Percentiles rank a stretch among this genome's conserved stretches.
Conservation (phyloP, 2,329 filamentous ascomycete species). For the Hypoxylon rubiginosum region DNA sequence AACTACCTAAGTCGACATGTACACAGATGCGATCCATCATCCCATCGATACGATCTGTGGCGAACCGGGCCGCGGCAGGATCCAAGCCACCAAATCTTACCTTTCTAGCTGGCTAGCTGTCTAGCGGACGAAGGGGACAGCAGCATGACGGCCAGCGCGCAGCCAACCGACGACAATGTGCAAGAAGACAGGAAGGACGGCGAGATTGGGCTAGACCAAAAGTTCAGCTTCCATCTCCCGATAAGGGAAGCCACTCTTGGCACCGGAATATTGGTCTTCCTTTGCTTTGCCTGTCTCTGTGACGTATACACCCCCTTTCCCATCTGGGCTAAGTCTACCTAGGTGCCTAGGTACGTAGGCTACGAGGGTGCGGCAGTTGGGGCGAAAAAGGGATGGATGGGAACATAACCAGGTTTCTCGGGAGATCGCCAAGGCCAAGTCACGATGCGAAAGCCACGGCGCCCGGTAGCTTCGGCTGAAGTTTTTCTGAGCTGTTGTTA, state of each 20-base stretch:
- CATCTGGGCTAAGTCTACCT: background rate
- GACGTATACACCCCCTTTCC: constrained; percentile 18
- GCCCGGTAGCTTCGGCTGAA: constrained; percentile 25
- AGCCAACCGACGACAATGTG: constrained; percentile 3
- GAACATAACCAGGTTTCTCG: constrained; percentile 11
- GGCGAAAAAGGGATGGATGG: background rate
- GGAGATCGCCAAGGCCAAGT: constrained; percentile 31
- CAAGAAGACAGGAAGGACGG: constrained; percentile 28
- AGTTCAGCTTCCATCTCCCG: background rate
- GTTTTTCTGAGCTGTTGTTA: background rate
- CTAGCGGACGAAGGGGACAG: background rate
- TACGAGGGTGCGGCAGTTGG: constrained; percentile 12
- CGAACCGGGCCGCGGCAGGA: background rate
- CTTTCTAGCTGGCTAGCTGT: no score
- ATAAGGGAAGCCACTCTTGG: constrained; percentile 14
- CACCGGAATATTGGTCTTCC: background rate
- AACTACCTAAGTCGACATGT: background rate
- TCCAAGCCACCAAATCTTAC: background rate
- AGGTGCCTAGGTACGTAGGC: no score
- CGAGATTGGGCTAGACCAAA: constrained; percentile 11
- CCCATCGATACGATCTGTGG: background rate
- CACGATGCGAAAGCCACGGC: constrained; percentile 7
- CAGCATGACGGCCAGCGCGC: background rate
- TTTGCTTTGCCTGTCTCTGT: constrained; percentile 19
- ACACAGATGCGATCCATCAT: no score